phyloP scores from a whole-genome alignment of 106 monocot species.

The Alisma plantagoaquatica region DNA sequence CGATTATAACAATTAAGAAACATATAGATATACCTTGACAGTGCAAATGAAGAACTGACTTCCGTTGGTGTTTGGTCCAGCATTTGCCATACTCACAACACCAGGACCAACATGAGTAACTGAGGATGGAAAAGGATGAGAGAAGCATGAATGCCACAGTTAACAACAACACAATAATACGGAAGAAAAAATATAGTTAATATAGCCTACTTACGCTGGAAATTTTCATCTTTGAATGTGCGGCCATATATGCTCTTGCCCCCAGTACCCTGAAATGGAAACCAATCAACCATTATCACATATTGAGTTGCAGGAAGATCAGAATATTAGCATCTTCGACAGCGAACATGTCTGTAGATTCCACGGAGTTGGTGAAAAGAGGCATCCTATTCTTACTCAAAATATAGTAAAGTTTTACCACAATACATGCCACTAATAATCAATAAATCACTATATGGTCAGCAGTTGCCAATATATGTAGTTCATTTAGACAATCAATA shows the following conservation, averaged over 20 bases:
- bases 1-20: too few relatives aligned
- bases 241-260: conserved; percentile 96
- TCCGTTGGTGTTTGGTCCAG: conserved; percentile 94
- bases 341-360: too few relatives aligned
- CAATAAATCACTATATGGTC: too few relatives aligned
- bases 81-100: conserved; percentile 96
- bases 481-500: too few relatives aligned
- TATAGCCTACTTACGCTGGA: conserved; percentile 43
- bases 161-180: neutral
- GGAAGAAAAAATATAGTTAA: neutral
- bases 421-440: too few relatives aligned
- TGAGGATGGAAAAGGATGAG: too few relatives aligned
- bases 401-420: too few relatives aligned
- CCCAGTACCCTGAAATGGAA: conserved; percentile 69
- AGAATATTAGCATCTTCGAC: too few relatives aligned
- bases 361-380: too few relatives aligned
- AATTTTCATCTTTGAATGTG: conserved; percentile 93
- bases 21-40: conserved; percentile 93
- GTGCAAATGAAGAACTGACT: conserved; percentile 99
- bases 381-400: too few relatives aligned
- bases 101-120: conserved; percentile 83
- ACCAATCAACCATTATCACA: neutral
- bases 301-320: too few relatives aligned
- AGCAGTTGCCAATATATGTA: too few relatives aligned
- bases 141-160: neutral